Base-by-base conservation (phyloP, 306 rosid genomes). In the Cicer cuneatum region DNA sequence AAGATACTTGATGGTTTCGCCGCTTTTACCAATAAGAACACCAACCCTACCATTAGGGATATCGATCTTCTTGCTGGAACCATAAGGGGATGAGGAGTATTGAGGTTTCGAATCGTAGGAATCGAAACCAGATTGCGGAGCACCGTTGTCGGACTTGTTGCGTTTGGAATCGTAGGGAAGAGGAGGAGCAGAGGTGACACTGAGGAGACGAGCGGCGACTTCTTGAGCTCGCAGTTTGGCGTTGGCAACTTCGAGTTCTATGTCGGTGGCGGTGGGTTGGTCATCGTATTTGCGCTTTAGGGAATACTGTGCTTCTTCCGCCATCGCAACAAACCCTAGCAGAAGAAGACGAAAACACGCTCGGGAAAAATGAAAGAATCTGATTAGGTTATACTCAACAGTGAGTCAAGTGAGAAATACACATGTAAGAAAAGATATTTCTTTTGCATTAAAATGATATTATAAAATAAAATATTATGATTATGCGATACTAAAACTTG, bases 41-140 rank as follows among this genome's bases (percentile, higher is more conserved):
- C 99, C 99, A 10, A 95, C 98, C 79, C 98, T 90, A 7, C 97
- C 99, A 74, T 92, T 95, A 1, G 99, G 99, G 61, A 92, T 80
- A 0, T 90, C 98, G 7, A 95, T 95, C 80, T 90, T 92, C 77
- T 90, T 89, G 85, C 89, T 90, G 2, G 95, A 19, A 49, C 92
- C 90, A 62, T 81, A 40, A 19, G 76, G 24, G 41, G 54, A 19
- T 7, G 77, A 58, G 0, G 91, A 70, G 56, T 69, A 84, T 35
- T 86, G 85, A 16, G 96, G 75, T 83, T 87, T 91, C 51, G 6
- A 9, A 84, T 94, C 99, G 21, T 37, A 15, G n/a, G 95, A 83
- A 81, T 91, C 98, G 66, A 78, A 91, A 5, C 90, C 96, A 6
- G 84, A 12, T 37, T 58, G 9, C 2, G 74, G 79, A 59, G 88